These are phyloP conservation scores for Pseudopithomyces maydicus DNA, from an alignment of 2,329 filamentous ascomycete species.

Conservation along the genomic window DNA sequence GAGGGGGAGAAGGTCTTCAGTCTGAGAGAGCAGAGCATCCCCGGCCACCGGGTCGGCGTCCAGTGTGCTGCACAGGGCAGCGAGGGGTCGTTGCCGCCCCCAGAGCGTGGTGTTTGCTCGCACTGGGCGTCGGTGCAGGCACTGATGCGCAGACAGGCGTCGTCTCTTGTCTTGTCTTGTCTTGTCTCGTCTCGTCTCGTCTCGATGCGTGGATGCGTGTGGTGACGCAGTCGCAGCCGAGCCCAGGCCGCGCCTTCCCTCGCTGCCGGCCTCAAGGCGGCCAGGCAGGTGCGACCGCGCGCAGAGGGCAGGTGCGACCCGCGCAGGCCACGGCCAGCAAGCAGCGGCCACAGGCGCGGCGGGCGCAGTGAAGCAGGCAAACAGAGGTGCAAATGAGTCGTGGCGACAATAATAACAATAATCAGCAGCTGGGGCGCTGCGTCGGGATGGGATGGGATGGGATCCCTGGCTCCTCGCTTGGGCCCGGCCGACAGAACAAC, in stretches of 20 bases:
- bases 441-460: background rate
- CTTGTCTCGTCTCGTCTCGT: background rate
- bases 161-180: too few relatives aligned
- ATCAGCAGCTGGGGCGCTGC: constrained; percentile 1
- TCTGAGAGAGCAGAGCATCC: constrained; percentile 15
- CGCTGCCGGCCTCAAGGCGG: background rate
- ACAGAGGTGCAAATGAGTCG: background rate
- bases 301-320: background rate
- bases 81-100: constrained; percentile 12
- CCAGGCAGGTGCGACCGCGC: background rate
- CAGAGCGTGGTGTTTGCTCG: constrained; percentile 15
- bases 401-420: background rate
- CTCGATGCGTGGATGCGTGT: background rate
- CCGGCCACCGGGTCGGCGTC: constrained; percentile 20
- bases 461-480: constrained; percentile 6
- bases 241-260: background rate
- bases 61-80: constrained; percentile 13
- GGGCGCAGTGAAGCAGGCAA: background rate
- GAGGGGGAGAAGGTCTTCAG: constrained; percentile 13
- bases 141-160: background rate
- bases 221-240: background rate
- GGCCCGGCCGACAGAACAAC: constrained; percentile 2
- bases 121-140: background rate
- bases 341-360: background rate
- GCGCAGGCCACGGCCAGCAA: background rate